Base-by-base conservation (phyloP, 805 yeast species). In the Teunomyces tritomae region DNA sequence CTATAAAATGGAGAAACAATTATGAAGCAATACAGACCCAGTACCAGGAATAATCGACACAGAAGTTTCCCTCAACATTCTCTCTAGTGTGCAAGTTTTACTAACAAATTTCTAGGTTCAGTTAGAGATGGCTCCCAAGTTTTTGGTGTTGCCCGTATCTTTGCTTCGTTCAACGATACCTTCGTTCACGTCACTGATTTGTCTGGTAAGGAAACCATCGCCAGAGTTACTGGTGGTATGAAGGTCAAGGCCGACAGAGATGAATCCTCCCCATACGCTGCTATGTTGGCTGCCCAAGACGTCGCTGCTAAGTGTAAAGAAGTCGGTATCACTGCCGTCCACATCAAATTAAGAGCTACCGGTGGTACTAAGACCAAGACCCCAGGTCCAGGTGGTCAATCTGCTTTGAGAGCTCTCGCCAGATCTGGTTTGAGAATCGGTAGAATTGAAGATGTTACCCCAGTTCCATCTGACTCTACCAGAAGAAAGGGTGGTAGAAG, bases 401-500 rank as follows among this genome's bases (percentile, higher is more conserved):
- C 96, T 63, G 96, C 97, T 77, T 80, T 92, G 77, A 87, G 99
- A 87, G 97, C 98, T 74, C 80, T 92, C 71, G 98, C 99, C 71
- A 91, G 99, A 86, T 90, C 98, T 63, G 99, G 99, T 77, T 84
- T 94, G 79, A 91, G 96, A 86, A 94, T 94, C 64, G 99, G 99
- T 70, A 90, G 99, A 82, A 94, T 94, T 68, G 99, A 95, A 84
- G 99, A 94, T 78, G 99, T 94, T 65, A 94, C 99, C 66, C 99
- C 99, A 78, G 91, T 94, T 70, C 99, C 99, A 78, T 94, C 99
- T 65, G 99, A 94, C 80, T 91, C 98, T 70, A 95, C 99, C 78
- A 94, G 99, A 87, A 89, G 92, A 89, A 95, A 94, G 96, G 99
- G 99, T 89, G 99, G 99, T 89, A 94, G 99, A 85, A 91, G 99